Evolutionary conservation across 352 stramenopile species (phyloP).

Genomic region (Aphanomyces cochlioides): DNA sequence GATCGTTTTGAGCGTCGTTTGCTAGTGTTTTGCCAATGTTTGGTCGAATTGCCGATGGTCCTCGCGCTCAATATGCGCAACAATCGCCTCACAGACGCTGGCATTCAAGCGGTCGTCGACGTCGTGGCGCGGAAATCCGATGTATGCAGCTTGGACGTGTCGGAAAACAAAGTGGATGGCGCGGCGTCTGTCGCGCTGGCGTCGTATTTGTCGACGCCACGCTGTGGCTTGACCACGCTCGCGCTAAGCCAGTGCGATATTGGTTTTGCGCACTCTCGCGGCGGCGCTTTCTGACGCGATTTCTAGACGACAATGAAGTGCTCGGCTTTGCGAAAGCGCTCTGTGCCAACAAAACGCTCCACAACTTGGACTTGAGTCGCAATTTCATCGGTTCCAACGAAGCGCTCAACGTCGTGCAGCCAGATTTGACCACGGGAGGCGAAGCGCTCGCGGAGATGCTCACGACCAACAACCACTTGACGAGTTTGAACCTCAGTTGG

Average conservation of each 20-base stretch:
- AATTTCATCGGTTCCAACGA: slow-evolving; percentile 87
- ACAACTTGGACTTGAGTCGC: slow-evolving; percentile 66
- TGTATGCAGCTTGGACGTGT: slow-evolving; percentile 75
- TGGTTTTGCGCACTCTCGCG: neutral
- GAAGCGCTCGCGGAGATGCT: slow-evolving; percentile 86
- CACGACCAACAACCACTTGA: slow-evolving; percentile 73
- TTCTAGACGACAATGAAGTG: slow-evolving; percentile 72
- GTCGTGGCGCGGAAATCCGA: slow-evolving; percentile 43
- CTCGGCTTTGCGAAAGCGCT: slow-evolving; percentile 62
- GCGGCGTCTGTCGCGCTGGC: slow-evolving; percentile 49
- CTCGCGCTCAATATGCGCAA: slow-evolving; percentile 73
- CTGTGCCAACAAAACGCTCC: slow-evolving; percentile 65
- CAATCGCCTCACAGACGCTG: slow-evolving; percentile 76
- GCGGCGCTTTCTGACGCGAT: neutral
- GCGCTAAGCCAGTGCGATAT: slow-evolving; percentile 43
- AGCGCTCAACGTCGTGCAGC: slow-evolving; percentile 78
- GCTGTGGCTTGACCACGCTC: slow-evolving; percentile 62
- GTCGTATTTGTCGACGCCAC: slow-evolving; percentile 49
- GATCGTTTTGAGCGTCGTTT: neutral
- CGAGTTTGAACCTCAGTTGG: slow-evolving; percentile 77
- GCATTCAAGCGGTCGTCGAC: slow-evolving; percentile 68
- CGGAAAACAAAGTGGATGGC: slow-evolving; percentile 82
- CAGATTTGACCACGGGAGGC: slow-evolving; percentile 75
- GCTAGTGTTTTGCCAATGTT: slow-evolving; percentile 54
- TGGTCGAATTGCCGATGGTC: slow-evolving; percentile 69